Evolutionary conservation across 768 basidiomycete genomes (phyloP), one percentile per base, ranked within the genome.

Genomic region (Amanita rubescens): DNA sequence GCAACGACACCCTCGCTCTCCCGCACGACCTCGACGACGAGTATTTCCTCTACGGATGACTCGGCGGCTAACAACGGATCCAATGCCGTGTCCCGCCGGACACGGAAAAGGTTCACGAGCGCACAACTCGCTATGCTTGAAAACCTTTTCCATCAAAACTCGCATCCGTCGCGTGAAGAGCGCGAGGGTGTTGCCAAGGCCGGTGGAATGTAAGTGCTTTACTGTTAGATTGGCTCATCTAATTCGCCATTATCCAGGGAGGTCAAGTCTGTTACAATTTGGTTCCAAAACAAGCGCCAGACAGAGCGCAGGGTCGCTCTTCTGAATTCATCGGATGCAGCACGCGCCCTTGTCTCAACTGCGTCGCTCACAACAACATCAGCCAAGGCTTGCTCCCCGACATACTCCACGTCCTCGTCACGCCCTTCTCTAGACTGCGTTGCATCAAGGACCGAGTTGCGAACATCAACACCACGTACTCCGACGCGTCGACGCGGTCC

Each of bases 281-380:
- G 87, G 87, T 88, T 88, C 65, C 87, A 90, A 68, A 90, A 90
- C 65, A 87, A 82, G 67, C 82, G 87, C 14, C 85, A 88, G 61
- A 82, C 79, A 37, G 81, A 82, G 58, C 79, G 81, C 60, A 78
- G 78, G 60, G 72, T 75, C 24, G 77, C 79, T 22, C 67, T 77
- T 44, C 68, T 71, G 57, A 75, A 69, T 51, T 71, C 51, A 59
- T 69, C 58, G 58, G 67, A 65, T 60, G 59, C 55, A 65, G 63
- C 34, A 65, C 52, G 58, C 58, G 58, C 63, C 20, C 60, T 58
- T 27, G 57, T 67, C 35, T 57, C 55, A 45, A 60, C 44, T 54
- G 60, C 25, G 57, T 58, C 33, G 56, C 60, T 46, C 63, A 63
- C 5, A 66, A 62, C 47, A 62, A 55, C 43, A 55, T 62, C 55